Conservation (phyloP, 2,329 filamentous ascomycete genomes). For the Mariannaea sp. region DNA sequence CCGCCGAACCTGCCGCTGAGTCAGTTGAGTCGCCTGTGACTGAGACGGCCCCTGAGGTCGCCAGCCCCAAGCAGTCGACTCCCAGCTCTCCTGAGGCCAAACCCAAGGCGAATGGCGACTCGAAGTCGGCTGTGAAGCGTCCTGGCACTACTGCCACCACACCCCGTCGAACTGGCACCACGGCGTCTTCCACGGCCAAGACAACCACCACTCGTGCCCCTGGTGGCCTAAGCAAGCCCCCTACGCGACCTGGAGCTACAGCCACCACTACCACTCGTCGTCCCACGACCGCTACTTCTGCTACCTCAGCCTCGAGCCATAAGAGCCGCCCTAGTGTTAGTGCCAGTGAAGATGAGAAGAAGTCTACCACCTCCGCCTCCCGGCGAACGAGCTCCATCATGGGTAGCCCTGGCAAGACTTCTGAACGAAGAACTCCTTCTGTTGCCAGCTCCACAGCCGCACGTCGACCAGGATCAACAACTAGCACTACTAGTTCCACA, state of each 20-base stretch:
- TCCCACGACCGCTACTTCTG: conserved; percentile 43
- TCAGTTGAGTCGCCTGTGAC: conserved; percentile 41
- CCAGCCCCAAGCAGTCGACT: conserved; percentile 37
- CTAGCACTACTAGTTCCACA: conserved; percentile 39
- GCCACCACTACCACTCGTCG: conserved; percentile 42
- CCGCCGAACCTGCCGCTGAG: conserved; percentile 36
- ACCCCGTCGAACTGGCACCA: conserved; percentile 41
- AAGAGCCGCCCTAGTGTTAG: conserved; percentile 54
- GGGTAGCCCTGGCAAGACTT: conserved; percentile 44
- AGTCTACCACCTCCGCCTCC: conserved; percentile 45
- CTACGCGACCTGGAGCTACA: conserved; percentile 52
- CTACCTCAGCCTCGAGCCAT: conserved; percentile 49
- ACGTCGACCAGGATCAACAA: conserved; percentile 43
- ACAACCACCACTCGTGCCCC: conserved; percentile 44
- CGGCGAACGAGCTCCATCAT: conserved; percentile 52
- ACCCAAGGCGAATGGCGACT: conserved; percentile 40
- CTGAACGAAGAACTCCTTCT: conserved; percentile 45
- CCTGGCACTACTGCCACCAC: conserved; percentile 41
- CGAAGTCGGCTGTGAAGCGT: conserved; percentile 45
- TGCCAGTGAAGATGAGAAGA: conserved; percentile 57
- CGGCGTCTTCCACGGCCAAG: conserved; percentile 38
- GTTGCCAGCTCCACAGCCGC: conserved; percentile 39
- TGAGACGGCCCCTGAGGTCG: conserved; percentile 30
- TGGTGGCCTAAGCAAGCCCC: conserved; percentile 52
- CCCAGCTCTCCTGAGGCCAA: conserved; percentile 42